Base-by-base conservation (phyloP, 495 filamentous ascomycete species). In the Letharia columbiana region DNA sequence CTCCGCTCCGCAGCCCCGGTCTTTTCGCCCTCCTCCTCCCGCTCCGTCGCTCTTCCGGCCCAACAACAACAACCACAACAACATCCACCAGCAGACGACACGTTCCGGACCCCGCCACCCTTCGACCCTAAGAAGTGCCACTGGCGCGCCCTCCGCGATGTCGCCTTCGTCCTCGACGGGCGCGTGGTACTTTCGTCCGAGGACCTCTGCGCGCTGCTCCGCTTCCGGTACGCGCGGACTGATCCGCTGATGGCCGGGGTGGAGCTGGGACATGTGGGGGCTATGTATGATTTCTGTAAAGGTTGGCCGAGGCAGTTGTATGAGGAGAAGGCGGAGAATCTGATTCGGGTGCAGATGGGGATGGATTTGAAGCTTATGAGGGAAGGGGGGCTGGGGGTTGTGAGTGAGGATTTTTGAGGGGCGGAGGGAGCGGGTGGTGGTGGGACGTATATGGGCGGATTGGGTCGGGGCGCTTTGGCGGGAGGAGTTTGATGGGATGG, bases 111-210 rank as follows among this genome's bases (percentile, higher is more conserved):
- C 2, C 49, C 49, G 2, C 49, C 8, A 2, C 49, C 52, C 52
- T 56, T 56, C 31, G 31, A 56, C 28, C 52, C 52, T 9, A 4
- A 0, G 12, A 17, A 11, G 1, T 33, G 28, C 52, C 52, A 56
- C 52, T 56, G 52, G 52, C 52, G 52, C 28, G 52, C 52, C 6
- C 28, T 56, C 28, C 52, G 52, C 52, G 52, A 56, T 18, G 52
- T 56, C 52, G 31, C 52, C 13, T 56, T 56, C 23, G 31, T 56
- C 0, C 13, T 33, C 23, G 52, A 56, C 31, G 52, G 52, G 5
- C 2, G 31, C 13, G 6, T 56, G 4, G 13, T 1, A 0, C 5
- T 56, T 1, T 5, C 52, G 0, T 1, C 3, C 2, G 17, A 56
- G 1, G 52, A 33, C 8, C 52, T 56, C 12, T 56, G 52, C 52